Conservation (phyloP, 2,329 filamentous ascomycete genomes). For the Fusarium fracticaudum region DNA sequence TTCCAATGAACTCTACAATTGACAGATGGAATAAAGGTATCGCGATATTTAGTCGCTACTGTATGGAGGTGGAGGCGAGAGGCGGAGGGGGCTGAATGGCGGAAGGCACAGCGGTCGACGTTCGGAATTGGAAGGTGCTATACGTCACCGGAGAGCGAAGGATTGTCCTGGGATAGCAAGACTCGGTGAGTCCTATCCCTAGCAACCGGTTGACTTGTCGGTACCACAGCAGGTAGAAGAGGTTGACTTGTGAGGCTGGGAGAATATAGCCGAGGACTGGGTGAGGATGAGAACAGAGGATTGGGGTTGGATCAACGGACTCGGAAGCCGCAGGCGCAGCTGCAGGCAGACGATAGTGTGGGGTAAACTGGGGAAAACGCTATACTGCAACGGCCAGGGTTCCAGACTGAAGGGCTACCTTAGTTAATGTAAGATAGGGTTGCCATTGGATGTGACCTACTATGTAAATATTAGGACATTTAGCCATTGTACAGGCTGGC, state of each 20-base stretch:
- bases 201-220: background rate
- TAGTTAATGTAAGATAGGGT: background rate
- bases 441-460: background rate
- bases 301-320: slow-evolving; percentile 22
- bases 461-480: background rate
- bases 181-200: background rate
- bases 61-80: background rate
- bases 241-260: slow-evolving; percentile 10
- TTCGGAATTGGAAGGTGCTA: slow-evolving; percentile 19
- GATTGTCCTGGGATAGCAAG: background rate
- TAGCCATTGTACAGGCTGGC: background rate
- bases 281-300: background rate
- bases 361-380: slow-evolving; percentile 38
- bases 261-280: slow-evolving; percentile 25
- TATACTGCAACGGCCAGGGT: slow-evolving; percentile 15
- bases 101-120: slow-evolving; percentile 26
- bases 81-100: slow-evolving; percentile 18
- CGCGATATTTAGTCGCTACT: slow-evolving; percentile 22
- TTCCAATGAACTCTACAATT: background rate
- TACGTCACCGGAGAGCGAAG: background rate
- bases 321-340: slow-evolving; percentile 13
- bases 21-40: slow-evolving; percentile 1
- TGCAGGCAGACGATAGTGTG: slow-evolving; percentile 28
- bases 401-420: background rate
- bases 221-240: background rate